Base-by-base conservation (phyloP, 164 flowering plant genomes). In the Warburgia ugandensis region DNA sequence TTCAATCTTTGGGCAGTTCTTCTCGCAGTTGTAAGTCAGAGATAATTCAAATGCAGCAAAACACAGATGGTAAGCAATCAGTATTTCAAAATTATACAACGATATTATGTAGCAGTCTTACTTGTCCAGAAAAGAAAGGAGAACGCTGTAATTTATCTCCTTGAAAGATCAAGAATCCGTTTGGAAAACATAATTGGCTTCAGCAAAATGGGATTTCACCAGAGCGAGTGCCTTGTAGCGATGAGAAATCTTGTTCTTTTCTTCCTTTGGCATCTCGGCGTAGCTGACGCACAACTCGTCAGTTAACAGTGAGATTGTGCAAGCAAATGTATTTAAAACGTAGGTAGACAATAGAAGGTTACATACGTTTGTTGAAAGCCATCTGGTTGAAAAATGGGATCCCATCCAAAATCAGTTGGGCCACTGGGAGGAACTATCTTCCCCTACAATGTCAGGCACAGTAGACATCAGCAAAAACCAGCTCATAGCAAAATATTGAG, bases 321-420 rank as follows among this genome's bases (percentile, higher is more conserved):
- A 5, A 30, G 4, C 27, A 52, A 13, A 8, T 20, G 28, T 9
- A 44, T 11, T 9, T 13, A 14, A 29, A 9, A 29, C 22, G 28
- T 14, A 28, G 22, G 10, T 7, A 38, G 13, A 50, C 31, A 31
- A 5, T 29, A 12, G 59, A 17, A 33, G 23, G 7, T 12, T 12
- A 25, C 61, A 70, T 76, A 90, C 97, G 97, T 92, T 55, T 68
- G 84, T 21, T 82, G 82, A 58, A 80, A 88, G 53, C 97, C 99
- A 60, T 92, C 94, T 9, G 99, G 99, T 67, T 88, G 91, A 53
- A 92, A 92, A 50, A 88, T 67, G 29, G 98, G 94, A 73, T 88
- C 99, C 99, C 97, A 92, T 38, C 99, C 97, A 64, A 92, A 92
- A 68, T 84, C 95, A 48, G 59, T 73, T 1, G 99, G 94, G 38